Conservation (phyloP, 2,329 filamentous ascomycete genomes). For the Cryoendolithus antarcticus region DNA sequence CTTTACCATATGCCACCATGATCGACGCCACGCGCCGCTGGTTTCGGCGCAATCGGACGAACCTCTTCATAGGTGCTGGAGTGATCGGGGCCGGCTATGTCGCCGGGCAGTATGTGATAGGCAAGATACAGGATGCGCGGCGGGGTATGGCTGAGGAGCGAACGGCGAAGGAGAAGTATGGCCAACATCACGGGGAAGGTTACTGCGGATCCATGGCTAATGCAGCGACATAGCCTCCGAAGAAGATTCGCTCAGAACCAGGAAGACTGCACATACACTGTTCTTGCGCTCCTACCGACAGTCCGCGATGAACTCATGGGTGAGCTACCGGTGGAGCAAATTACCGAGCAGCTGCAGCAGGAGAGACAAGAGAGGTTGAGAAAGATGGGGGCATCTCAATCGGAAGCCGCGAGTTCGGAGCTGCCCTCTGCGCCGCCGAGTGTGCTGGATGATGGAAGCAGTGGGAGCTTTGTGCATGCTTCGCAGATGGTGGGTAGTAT, state of each 20-base stretch:
- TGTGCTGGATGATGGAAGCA: slow-evolving; percentile 70
- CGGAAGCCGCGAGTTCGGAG: slow-evolving; percentile 46
- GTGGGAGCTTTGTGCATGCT: slow-evolving; percentile 71
- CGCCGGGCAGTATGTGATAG: slow-evolving; percentile 81
- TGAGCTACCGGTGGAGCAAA: slow-evolving; percentile 78
- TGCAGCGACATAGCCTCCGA: slow-evolving; percentile 53
- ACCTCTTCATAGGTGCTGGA: slow-evolving; percentile 75
- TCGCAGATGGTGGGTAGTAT: slow-evolving; percentile 54
- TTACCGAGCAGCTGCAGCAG: slow-evolving; percentile 86
- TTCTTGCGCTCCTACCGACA: slow-evolving; percentile 87
- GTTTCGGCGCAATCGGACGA: slow-evolving; percentile 83
- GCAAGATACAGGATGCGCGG: slow-evolving; percentile 82
- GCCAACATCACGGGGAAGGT: too few species aligned
- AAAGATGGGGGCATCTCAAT: slow-evolving; percentile 28
- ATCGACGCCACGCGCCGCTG: slow-evolving; percentile 70
- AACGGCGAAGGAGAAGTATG: slow-evolving; percentile 92
- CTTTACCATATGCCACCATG: slow-evolving; percentile 31
- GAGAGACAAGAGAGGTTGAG: slow-evolving; percentile 64
- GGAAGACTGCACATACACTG: slow-evolving; percentile 95
- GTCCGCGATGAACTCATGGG: slow-evolving; percentile 81
- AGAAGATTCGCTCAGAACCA: slow-evolving; percentile 98
- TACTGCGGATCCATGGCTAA: too few species aligned
- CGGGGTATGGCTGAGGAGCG: slow-evolving; percentile 95
- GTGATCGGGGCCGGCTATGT: slow-evolving; percentile 84
- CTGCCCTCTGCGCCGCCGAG: slow-evolving; percentile 49